Evolutionary conservation across 2,329 filamentous ascomycete genomes (phyloP).

Genomic region (Arachnopeziza araneosa): DNA sequence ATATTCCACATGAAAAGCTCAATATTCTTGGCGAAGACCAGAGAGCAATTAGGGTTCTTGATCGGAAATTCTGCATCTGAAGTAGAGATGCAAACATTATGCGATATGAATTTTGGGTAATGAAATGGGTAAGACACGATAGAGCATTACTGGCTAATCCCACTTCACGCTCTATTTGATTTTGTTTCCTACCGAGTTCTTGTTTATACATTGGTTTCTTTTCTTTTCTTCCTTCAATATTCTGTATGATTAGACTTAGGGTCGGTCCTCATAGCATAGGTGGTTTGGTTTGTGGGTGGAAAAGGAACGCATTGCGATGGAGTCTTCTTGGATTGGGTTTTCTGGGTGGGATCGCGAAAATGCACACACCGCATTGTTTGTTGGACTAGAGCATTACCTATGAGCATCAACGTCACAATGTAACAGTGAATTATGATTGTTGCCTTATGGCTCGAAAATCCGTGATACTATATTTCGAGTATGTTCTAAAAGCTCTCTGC

Average conservation of each 20-base stretch:
- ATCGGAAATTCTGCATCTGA: constrained; percentile 47
- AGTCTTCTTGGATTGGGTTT: not conserved
- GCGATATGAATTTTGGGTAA: not conserved
- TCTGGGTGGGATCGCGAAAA: not conserved
- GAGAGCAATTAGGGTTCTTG: constrained; percentile 59
- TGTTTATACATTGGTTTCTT: not conserved
- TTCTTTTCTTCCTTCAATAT: not conserved
- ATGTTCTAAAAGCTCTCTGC: too few species aligned
- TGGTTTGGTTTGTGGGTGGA: not conserved
- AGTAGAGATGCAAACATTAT: not conserved
- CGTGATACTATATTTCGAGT: too few species aligned
- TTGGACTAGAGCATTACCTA: too few species aligned
- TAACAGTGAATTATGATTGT: too few species aligned
- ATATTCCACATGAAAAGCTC: constrained; percentile 51
- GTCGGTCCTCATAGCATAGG: not conserved
- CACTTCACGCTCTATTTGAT: not conserved
- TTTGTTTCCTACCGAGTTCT: not conserved
- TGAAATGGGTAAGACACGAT: not conserved
- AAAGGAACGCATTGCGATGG: not conserved
- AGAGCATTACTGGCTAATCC: not conserved
- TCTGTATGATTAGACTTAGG: not conserved
- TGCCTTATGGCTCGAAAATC: too few species aligned
- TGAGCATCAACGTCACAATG: too few species aligned
- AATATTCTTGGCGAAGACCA: constrained; percentile 54
- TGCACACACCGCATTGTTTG: too few species aligned